phyloP scores from a whole-genome alignment of 768 basidiomycete species.

The Psilocybe cubensis region DNA sequence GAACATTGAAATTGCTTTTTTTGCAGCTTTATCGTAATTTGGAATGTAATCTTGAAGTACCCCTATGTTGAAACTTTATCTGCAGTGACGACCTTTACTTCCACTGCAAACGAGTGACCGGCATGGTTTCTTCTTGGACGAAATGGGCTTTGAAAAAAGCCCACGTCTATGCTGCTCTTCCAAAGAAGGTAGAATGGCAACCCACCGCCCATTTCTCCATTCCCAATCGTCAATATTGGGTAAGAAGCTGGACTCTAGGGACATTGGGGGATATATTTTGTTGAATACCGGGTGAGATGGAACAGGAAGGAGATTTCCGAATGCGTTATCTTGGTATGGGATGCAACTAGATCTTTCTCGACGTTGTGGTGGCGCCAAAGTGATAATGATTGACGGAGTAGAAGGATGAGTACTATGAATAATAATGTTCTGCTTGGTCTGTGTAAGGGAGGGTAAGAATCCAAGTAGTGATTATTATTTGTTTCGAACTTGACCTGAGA shows the following conservation, averaged over 20 bases:
- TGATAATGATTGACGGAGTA: slow-evolving; percentile 55
- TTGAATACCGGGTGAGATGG: slow-evolving; percentile 53
- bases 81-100: neutral
- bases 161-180: slow-evolving; percentile 49
- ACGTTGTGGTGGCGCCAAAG: slow-evolving; percentile 43
- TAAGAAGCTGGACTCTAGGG: slow-evolving; percentile 18
- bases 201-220: slow-evolving; percentile 59
- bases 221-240: slow-evolving; percentile 44
- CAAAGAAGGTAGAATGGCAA: slow-evolving; percentile 47
- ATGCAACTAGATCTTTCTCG: slow-evolving; percentile 47
- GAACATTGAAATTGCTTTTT: too few relatives aligned
- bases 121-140: slow-evolving; percentile 3
- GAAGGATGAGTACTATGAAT: slow-evolving; percentile 36
- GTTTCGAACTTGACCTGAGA: slow-evolving; percentile 3
- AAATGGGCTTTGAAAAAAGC: slow-evolving; percentile 39
- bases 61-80: neutral
- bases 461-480: neutral
- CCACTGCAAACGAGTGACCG: neutral
- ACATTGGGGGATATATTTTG: slow-evolving; percentile 47
- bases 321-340: slow-evolving; percentile 58
- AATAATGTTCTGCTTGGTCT: slow-evolving; percentile 23
- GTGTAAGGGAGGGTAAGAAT: neutral
- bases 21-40: too few relatives aligned
- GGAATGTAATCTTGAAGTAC: neutral
- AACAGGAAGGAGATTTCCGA: slow-evolving; percentile 52